Evolutionary conservation across 2,329 filamentous ascomycete species (phyloP).

Genomic region (Teratosphaeria epicoccoides): DNA sequence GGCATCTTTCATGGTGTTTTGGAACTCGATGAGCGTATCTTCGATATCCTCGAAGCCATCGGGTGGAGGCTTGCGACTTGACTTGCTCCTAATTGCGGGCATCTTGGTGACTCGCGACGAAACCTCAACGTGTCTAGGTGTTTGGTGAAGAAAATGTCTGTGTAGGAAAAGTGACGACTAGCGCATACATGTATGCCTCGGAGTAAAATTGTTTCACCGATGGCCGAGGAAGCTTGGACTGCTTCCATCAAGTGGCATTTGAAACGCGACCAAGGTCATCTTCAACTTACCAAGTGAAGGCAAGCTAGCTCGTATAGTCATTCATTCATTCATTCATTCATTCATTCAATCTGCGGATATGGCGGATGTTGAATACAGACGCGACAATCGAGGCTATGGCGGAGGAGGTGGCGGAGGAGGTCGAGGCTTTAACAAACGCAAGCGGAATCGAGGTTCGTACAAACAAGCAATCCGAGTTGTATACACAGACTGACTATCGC

Average conservation of each 20-base stretch:
- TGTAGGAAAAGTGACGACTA: background rate
- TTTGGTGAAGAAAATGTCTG: too few relatives aligned
- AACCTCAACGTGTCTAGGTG: too few relatives aligned
- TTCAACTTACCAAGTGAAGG: background rate
- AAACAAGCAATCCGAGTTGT: background rate
- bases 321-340: background rate
- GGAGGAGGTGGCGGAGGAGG: conserved; percentile 34
- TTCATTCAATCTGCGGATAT: conserved; percentile 9
- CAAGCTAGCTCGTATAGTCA: background rate
- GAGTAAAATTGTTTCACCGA: background rate
- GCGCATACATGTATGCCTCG: too few relatives aligned
- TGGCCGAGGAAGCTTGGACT: too few relatives aligned
- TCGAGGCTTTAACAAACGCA: conserved; percentile 47
- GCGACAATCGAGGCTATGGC: conserved; percentile 18
- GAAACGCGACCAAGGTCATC: background rate
- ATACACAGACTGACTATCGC: background rate
- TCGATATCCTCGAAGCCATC: conserved; percentile 83
- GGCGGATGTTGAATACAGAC: conserved; percentile 23
- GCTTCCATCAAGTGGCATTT: background rate
- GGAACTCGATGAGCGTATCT: conserved; percentile 73
- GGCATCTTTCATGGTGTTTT: conserved; percentile 89
- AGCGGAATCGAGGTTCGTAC: conserved; percentile 67
- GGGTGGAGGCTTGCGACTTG: conserved; percentile 71
- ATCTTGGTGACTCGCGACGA: conserved; percentile 41
- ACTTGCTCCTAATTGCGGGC: conserved; percentile 66